phyloP scores from a whole-genome alignment of 2,329 filamentous ascomycete species.

The Alternaria infectoria region DNA sequence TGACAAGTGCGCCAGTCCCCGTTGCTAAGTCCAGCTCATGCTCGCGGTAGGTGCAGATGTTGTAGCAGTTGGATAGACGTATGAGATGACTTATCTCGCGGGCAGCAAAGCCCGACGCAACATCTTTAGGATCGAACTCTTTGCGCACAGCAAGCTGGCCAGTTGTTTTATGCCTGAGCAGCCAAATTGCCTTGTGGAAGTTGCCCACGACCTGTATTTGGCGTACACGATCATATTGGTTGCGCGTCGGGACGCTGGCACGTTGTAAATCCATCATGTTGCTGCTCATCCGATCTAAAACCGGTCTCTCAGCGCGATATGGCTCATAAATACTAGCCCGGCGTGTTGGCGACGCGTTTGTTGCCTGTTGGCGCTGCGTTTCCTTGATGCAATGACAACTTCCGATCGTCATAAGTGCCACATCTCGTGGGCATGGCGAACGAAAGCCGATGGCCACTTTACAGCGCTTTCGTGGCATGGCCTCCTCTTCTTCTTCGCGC shows the following conservation, averaged over 20 bases:
- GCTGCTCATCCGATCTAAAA: neutral
- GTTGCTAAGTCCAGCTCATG: neutral
- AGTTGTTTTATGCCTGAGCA: neutral
- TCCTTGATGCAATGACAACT: neutral
- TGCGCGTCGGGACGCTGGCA: neutral
- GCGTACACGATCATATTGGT: neutral
- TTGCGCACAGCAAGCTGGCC: neutral
- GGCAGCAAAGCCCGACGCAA: neutral
- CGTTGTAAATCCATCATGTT: neutral
- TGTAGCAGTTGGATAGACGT: neutral
- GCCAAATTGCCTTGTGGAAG: neutral
- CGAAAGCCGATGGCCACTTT: neutral
- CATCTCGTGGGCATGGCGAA: neutral
- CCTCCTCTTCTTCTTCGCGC: neutral
- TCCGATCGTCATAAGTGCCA: neutral
- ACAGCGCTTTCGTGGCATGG: neutral
- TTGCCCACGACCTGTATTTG: neutral
- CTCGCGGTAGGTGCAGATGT: neutral
- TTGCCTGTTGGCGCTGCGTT: neutral
- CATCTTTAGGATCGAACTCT: neutral
- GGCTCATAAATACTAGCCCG: neutral
- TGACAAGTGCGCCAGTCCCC: neutral
- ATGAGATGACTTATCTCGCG: neutral
- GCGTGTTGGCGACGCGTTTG: neutral
- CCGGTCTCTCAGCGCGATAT: neutral